A percentile compares a stretch with the other conserved stretches of the same genome.
Conservation (phyloP, 2,329 filamentous ascomycete genomes). For the Magnaporthiopsis incrustans region DNA sequence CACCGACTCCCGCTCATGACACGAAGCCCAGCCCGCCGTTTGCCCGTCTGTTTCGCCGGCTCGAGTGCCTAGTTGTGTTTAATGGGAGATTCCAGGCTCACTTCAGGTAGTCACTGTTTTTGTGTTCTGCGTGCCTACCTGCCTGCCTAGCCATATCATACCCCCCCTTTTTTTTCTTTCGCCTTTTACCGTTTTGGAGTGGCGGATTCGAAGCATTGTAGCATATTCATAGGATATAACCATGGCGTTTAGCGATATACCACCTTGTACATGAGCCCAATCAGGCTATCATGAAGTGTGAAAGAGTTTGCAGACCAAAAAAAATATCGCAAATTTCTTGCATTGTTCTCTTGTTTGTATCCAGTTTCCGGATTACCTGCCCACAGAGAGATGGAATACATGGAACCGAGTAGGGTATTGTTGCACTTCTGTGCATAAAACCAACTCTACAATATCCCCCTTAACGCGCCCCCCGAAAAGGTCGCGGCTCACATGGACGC, state of each 20-base stretch:
- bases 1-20: slow-evolving; percentile 19
- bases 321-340: background rate
- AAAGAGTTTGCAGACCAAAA: background rate
- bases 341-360: background rate
- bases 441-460: background rate
- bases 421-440: background rate
- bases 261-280: background rate
- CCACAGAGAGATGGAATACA: background rate
- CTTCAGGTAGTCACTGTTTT: background rate
- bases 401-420: background rate
- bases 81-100: background rate
- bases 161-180: background rate
- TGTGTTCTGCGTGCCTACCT: too few species aligned
- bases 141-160: too few species aligned
- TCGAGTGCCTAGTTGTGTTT: background rate
- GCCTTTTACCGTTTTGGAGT: background rate
- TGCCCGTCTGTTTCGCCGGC: too few species aligned
- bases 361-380: background rate
- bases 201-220: background rate
- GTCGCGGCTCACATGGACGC: too few species aligned
- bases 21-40: background rate
- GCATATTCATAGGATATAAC: background rate
- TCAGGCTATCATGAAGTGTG: background rate
- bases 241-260: slow-evolving; percentile 3
- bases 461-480: background rate